These are phyloP conservation scores for Kuraishia borneana DNA, from an alignment of 805 yeast genomes.

Conservation along the genomic window DNA sequence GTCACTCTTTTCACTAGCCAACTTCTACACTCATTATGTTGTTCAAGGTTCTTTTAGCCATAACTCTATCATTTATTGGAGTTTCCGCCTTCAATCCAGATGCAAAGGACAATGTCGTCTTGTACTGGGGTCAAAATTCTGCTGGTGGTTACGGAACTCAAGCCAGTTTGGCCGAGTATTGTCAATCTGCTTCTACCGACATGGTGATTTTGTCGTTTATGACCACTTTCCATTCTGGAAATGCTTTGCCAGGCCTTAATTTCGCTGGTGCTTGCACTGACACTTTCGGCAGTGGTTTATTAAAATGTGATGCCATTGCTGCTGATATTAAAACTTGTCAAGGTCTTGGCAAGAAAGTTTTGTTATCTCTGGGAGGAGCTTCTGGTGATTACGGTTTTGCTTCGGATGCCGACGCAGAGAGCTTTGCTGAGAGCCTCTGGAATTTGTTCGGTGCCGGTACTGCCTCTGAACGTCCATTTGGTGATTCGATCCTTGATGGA, in stretches of 20 bases:
- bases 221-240: slow-evolving; percentile 38
- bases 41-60: too few relatives aligned
- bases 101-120: slow-evolving; percentile 50
- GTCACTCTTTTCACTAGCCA: neutral
- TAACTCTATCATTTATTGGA: slow-evolving; percentile 5
- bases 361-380: slow-evolving; percentile 75
- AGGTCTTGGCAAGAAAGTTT: slow-evolving; percentile 60
- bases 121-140: slow-evolving; percentile 87
- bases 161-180: slow-evolving; percentile 39
- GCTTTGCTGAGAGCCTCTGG: slow-evolving; percentile 50
- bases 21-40: neutral
- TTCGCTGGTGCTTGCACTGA: slow-evolving; percentile 42
- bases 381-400: slow-evolving; percentile 43
- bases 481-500: slow-evolving; percentile 70
- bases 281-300: slow-evolving; percentile 29
- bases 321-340: slow-evolving; percentile 71
- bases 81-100: slow-evolving; percentile 19
- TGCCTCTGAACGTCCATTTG: slow-evolving; percentile 44
- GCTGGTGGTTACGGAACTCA: slow-evolving; percentile 50
- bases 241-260: slow-evolving; percentile 32
- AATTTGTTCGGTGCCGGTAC: slow-evolving; percentile 53
- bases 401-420: slow-evolving; percentile 41
- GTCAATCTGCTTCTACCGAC: slow-evolving; percentile 60
- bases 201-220: slow-evolving; percentile 65
- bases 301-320: slow-evolving; percentile 31